Evolutionary conservation across 176 grass and related monocot genomes (phyloP).

Genomic region (Oryza coarctata): DNA sequence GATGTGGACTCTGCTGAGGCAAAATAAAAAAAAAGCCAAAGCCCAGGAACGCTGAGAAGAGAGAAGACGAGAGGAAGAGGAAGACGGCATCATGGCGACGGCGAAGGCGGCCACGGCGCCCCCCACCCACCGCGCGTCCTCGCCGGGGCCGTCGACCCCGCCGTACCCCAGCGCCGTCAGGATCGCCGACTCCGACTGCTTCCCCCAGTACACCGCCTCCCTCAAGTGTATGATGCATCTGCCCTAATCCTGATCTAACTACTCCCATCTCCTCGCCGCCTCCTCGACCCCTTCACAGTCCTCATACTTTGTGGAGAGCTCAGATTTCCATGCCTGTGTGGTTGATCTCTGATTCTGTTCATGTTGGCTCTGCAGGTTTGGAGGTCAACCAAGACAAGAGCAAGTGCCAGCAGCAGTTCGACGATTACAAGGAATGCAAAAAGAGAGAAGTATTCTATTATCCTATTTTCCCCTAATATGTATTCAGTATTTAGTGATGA

Average conservation of each 20-base stretch:
- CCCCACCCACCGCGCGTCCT: conserved; percentile 35
- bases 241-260: neutral
- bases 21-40: neutral
- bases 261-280: neutral
- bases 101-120: conserved; percentile 35
- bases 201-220: conserved; percentile 80
- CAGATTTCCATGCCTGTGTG: neutral
- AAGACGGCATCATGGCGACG: conserved; percentile 44
- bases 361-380: conserved; percentile 46
- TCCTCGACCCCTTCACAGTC: neutral
- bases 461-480: neutral
- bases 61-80: neutral
- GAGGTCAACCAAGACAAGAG: conserved; percentile 80
- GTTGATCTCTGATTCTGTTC: neutral
- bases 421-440: conserved; percentile 93
- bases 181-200: conserved; percentile 77
- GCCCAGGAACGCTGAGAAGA: neutral
- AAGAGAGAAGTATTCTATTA: conserved; percentile 69
- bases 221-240: conserved; percentile 64
- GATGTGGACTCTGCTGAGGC: neutral
- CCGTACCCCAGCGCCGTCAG: conserved; percentile 63
- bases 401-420: conserved; percentile 85
- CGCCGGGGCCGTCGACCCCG: conserved; percentile 31
- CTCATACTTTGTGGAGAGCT: neutral
- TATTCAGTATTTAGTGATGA: neutral